These are phyloP conservation scores for Geotrichum armillariae DNA, from an alignment of 1,139 yeast species.

Conservation along the genomic window DNA sequence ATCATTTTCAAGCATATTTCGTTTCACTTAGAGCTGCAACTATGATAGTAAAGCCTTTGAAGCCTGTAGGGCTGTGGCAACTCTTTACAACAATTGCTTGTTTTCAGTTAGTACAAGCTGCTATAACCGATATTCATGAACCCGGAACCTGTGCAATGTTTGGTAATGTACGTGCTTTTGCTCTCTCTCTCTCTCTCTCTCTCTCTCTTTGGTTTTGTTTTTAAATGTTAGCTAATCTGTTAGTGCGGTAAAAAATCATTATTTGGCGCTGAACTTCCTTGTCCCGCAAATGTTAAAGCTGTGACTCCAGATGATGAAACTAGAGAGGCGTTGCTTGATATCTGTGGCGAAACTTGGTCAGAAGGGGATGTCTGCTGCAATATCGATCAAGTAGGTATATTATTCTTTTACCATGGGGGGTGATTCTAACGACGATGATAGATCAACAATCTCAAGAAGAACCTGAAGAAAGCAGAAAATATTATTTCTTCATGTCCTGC, in stretches of 20 bases:
- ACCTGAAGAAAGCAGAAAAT: conserved; percentile 72
- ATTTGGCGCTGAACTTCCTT: conserved; percentile 80
- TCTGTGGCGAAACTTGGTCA: conserved; percentile 75
- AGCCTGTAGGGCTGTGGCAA: conserved; percentile 7
- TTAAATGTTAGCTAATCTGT: no score
- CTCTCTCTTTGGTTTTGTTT: not conserved
- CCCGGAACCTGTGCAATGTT: conserved; percentile 55
- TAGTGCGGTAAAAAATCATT: conserved; percentile 77
- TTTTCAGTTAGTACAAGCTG: conserved; percentile 9
- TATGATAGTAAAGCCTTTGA: no score
- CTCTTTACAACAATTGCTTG: not conserved
- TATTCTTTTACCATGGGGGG: no score
- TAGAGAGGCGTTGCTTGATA: conserved; percentile 47
- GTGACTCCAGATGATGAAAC: conserved; percentile 49
- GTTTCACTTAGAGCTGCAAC: no score
- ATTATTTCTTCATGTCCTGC: conserved; percentile 94
- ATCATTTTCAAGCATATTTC: no score
- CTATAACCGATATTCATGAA: conserved; percentile 30
- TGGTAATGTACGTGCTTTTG: conserved; percentile 33
- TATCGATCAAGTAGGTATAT: conserved; percentile 45
- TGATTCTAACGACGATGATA: no score
- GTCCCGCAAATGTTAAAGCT: conserved; percentile 59
- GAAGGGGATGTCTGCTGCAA: conserved; percentile 54
- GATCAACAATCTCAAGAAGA: conserved; percentile 45
- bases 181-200: not conserved